Percentiles rank a stretch among this genome's conserved stretches.
These are phyloP conservation scores for Verticillium alfalfae DNA, from an alignment of 2,329 filamentous ascomycete genomes.

Conservation along the genomic window DNA sequence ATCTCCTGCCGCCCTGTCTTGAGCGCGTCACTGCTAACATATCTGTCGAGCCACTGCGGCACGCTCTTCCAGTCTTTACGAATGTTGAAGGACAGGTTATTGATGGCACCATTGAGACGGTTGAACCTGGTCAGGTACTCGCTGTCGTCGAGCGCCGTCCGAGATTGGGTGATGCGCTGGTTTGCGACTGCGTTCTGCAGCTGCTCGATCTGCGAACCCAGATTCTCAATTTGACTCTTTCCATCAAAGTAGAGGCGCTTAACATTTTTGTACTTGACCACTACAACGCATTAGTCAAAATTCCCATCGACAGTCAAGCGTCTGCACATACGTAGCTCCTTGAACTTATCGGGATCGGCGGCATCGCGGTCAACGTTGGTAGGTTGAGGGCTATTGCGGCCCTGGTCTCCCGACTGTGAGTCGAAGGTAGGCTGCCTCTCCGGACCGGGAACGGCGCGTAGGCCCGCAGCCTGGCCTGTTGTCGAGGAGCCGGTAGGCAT, in stretches of 20 bases:
- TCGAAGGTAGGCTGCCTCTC: conserved; percentile 38
- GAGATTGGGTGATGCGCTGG: conserved; percentile 88
- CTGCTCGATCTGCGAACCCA: conserved; percentile 83
- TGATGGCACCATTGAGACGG: conserved; percentile 87
- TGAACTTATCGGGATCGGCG: conserved; percentile 49
- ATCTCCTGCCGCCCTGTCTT: conserved; percentile 92
- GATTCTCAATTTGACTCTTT: conserved; percentile 83
- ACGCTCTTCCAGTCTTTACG: conserved; percentile 87
- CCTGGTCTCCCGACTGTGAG: conserved; percentile 31
- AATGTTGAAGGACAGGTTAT: conserved; percentile 92
- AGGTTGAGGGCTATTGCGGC: conserved; percentile 53
- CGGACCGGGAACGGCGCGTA: conserved; percentile 31
- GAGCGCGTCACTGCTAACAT: conserved; percentile 79
- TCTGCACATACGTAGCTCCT: conserved; percentile 45
- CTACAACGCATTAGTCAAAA: conserved; percentile 36
- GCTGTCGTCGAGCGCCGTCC: conserved; percentile 89
- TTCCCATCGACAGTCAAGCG: not conserved
- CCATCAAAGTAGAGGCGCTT: conserved; percentile 97
- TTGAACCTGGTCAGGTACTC: conserved; percentile 89
- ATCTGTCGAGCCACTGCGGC: conserved; percentile 72
- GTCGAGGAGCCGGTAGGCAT: conserved; percentile 31
- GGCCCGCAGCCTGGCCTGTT: conserved; percentile 26
- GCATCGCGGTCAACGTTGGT: conserved; percentile 33
- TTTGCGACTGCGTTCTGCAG: conserved; percentile 97
- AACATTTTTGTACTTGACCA: conserved; percentile 95